Base-by-base conservation (phyloP, 768 basidiomycete species). In the Naganishia antarctica region DNA sequence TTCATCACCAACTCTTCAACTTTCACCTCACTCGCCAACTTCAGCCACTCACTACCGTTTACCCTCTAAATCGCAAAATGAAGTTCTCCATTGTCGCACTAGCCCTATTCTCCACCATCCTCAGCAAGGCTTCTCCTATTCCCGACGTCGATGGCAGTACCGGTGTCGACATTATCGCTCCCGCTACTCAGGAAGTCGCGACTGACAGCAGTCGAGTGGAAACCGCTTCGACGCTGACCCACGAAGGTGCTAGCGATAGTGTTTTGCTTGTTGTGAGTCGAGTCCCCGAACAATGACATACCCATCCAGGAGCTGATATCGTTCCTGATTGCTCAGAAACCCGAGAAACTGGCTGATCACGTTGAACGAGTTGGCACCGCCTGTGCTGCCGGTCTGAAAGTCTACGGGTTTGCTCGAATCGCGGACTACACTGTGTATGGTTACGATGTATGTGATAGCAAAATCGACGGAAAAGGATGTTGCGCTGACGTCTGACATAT, bases 381-480 rank as follows among this genome's bases (percentile, higher is more conserved):
- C n/a, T 44, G 43, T 21, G 43, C 43, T 44, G 43, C 53, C n/a
- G 53, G 53, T 37, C 26, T 57, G 53, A 57, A 57, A 34, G 53
- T 57, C 7, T 57, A 15, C 23, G 53, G 53, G 11, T 57, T 41
- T 26, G 34, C 53, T 2, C 53, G 53, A 57, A 8, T 57, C 13
- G 53, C 53, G 13, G 53, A 57, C 23, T 40, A 40, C 53, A 40
- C 34, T 57, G 53, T 57, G 9, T 29, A 12, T 21, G 53, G 53
- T 3, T 16, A 51, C 32, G 53, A 40, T n/a, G 53, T 57, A 26
- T 25, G 50, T 34, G 2, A 21, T 34, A 11, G 13, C 34, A 37
- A 15, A n/a, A 49, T 8, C 29, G 8, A 40, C 37, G 13, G 11
- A 12, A 1, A 57, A 8, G 21, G 37, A 13, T 6, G 23, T 8